phyloP scores from a whole-genome alignment of 208 protist genomes.

The Acanthamoeba quina region DNA sequence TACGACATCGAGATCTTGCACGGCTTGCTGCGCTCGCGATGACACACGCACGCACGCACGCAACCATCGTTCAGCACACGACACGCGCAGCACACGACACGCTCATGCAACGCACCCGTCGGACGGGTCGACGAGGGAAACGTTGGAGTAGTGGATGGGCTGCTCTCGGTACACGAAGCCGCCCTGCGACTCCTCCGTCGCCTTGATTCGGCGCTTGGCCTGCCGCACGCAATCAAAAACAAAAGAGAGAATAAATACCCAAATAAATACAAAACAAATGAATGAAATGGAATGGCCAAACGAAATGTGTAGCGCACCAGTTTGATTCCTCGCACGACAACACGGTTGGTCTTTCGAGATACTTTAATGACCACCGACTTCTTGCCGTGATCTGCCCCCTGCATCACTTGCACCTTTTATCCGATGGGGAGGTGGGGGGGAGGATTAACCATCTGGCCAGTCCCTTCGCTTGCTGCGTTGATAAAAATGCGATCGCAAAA shows the following conservation, averaged over 20 bases:
- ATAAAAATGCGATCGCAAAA: neutral
- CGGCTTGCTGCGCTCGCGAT: conserved; percentile 11
- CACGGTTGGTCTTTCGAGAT: conserved; percentile 11
- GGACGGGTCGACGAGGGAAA: conserved; percentile 55
- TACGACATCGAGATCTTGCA: neutral
- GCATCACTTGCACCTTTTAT: conserved; percentile 62
- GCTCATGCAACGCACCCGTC: neutral
- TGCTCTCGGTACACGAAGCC: conserved; percentile 35
- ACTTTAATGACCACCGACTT: conserved; percentile 12
- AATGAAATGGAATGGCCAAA: neutral
- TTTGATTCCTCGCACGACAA: conserved; percentile 31
- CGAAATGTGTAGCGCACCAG: neutral
- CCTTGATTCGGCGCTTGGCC: conserved; percentile 54
- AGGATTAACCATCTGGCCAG: neutral
- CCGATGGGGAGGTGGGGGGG: neutral
- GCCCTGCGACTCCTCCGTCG: neutral
- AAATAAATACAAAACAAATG: neutral
- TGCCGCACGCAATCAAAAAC: neutral
- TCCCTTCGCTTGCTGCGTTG: neutral
- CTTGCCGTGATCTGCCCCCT: conserved; percentile 50
- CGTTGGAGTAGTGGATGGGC: conserved; percentile 69
- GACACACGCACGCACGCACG: neutral
- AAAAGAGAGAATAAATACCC: too few species aligned
- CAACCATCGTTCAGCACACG: too few species aligned
- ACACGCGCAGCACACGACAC: neutral